A percentile compares a stretch with the other conserved stretches of the same genome.
Evolutionary conservation across 805 yeast species (phyloP).

Genomic region (Blastobotrys robertii): DNA sequence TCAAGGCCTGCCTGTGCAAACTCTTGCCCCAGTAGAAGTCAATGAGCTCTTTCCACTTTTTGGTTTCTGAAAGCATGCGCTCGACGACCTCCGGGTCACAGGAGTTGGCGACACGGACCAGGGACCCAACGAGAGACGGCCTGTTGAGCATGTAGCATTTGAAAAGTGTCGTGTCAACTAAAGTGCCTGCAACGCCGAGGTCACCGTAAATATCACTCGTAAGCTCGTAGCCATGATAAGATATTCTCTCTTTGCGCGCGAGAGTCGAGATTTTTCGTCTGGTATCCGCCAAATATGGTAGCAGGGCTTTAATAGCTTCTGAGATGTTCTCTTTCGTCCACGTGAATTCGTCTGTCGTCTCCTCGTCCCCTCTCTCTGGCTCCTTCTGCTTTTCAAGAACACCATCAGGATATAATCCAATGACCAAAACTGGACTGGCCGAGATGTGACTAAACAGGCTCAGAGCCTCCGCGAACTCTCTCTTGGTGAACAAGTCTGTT

Average conservation of each 20-base stretch:
- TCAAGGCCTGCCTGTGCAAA: constrained; percentile 58
- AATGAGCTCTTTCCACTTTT: constrained; percentile 55
- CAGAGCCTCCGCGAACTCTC: constrained; percentile 32
- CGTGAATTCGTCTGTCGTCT: neutral
- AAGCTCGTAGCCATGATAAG: constrained; percentile 17
- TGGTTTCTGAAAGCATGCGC: constrained; percentile 36
- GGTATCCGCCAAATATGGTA: constrained; percentile 40
- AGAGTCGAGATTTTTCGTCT: constrained; percentile 36
- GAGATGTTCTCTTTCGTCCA: constrained; percentile 2
- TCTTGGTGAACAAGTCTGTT: constrained; percentile 23
- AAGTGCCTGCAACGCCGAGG: constrained; percentile 26
- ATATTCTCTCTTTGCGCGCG: constrained; percentile 10
- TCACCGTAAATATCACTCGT: constrained; percentile 24
- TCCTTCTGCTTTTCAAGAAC: constrained; percentile 1
- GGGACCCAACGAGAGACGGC: constrained; percentile 71
- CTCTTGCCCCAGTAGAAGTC: constrained; percentile 64
- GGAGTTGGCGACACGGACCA: constrained; percentile 62
- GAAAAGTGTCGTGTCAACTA: constrained; percentile 73
- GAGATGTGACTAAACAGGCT: constrained; percentile 40
- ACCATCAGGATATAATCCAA: constrained; percentile 36
- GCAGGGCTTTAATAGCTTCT: constrained; percentile 25
- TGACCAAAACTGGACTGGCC: constrained; percentile 50
- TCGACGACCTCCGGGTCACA: constrained; percentile 62
- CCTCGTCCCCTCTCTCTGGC: constrained; percentile 1
- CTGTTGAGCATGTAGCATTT: constrained; percentile 59